Percentiles rank a stretch among this genome's conserved stretches.
phyloP scores from a whole-genome alignment of 1,284 basidiomycete genomes.

The Phenoliferia sp. region DNA sequence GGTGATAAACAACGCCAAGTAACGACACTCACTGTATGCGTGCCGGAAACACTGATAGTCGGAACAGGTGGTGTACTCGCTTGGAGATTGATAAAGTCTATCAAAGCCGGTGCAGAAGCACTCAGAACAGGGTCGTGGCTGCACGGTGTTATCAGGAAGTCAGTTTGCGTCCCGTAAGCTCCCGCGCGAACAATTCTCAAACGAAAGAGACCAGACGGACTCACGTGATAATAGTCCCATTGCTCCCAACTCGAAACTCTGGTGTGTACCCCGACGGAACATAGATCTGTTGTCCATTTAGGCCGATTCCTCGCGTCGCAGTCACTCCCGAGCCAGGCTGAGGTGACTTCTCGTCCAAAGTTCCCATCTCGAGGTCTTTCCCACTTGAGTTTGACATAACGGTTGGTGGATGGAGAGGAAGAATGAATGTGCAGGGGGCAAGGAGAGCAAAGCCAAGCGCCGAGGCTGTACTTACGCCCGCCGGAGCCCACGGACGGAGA shows the following conservation, averaged over 20 bases:
- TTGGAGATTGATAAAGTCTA: background rate
- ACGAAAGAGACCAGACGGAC: background rate
- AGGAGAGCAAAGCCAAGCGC: too few species aligned
- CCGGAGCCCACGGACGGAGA: too few species aligned
- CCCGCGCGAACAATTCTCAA: background rate
- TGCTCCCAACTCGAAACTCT: background rate
- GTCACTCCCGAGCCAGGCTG: too few species aligned
- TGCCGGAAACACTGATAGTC: background rate
- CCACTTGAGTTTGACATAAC: too few species aligned
- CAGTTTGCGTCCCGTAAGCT: background rate
- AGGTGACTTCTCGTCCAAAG: too few species aligned
- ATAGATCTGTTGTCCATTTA: background rate
- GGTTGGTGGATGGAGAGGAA: too few species aligned
- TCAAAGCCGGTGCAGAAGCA: background rate
- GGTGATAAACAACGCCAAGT: background rate
- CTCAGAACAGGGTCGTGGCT: background rate
- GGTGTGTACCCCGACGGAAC: background rate
- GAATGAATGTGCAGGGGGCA: too few species aligned
- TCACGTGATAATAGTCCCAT: background rate
- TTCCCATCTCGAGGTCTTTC: too few species aligned
- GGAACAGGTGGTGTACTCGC: background rate
- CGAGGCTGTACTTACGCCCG: too few species aligned
- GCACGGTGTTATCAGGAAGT: background rate
- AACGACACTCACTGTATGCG: background rate
- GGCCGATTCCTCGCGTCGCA: background rate